Percentiles rank a stretch among this genome's conserved stretches.
Conservation (phyloP, 176 grass and related monocot species). For the Triticum monococcum region DNA sequence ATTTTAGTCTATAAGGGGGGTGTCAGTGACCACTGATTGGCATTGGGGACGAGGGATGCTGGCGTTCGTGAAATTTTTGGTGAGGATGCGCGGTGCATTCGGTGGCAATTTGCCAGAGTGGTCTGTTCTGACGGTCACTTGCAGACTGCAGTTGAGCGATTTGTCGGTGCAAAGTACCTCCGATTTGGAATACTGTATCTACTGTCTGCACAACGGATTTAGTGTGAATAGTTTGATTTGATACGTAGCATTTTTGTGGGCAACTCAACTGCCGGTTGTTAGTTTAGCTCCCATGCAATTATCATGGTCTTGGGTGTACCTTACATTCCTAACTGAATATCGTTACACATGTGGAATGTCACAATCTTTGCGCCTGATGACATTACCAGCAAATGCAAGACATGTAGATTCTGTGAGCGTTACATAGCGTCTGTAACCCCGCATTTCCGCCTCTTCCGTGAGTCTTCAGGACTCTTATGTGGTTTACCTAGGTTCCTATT, state of each 20-base stretch:
- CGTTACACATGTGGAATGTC: neutral
- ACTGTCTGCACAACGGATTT: neutral
- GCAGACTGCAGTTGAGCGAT: neutral
- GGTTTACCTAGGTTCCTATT: neutral
- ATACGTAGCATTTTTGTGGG: neutral
- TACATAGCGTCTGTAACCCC: neutral
- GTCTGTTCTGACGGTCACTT: neutral
- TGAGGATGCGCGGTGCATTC: neutral
- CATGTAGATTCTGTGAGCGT: neutral
- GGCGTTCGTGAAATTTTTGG: neutral
- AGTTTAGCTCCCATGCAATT: neutral
- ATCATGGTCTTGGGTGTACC: neutral
- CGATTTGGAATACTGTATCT: neutral
- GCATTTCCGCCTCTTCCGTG: neutral
- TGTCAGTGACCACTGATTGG: neutral
- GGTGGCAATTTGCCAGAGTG: neutral
- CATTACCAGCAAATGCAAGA: neutral
- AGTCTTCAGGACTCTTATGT: neutral
- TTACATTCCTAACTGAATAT: neutral
- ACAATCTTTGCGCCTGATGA: neutral
- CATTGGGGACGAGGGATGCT: neutral
- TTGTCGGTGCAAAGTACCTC: neutral
- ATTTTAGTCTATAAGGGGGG: neutral
- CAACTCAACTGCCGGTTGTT: neutral
- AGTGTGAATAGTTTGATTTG: neutral